A percentile compares a stretch with the other conserved stretches of the same genome.
Conservation (phyloP, 2,329 filamentous ascomycete genomes). For the Microascus cirrosus region DNA sequence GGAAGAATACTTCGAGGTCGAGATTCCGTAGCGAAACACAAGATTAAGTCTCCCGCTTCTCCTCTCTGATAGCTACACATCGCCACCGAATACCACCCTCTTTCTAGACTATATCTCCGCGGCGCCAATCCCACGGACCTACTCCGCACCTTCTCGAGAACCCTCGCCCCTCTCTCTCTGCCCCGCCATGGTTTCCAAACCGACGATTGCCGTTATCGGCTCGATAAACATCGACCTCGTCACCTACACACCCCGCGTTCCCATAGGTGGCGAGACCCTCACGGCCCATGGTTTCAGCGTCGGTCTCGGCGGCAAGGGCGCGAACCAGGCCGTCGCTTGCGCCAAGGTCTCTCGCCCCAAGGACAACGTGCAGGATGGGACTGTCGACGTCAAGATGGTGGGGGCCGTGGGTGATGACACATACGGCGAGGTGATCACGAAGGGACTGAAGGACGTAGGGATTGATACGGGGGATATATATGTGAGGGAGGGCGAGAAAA, state of each 20-base stretch:
- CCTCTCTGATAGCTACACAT: no score
- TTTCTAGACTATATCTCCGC: no score
- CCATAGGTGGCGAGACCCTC: constrained; percentile 76
- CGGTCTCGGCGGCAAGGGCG: constrained; percentile 84
- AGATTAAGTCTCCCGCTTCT: no score
- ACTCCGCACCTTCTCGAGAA: no score
- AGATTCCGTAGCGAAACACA: no score
- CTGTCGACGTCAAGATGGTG: constrained; percentile 51
- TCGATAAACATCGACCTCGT: constrained; percentile 94
- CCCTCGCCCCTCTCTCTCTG: background rate
- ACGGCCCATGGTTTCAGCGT: constrained; percentile 62
- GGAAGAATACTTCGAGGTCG: no score
- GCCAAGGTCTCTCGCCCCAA: constrained; percentile 61
- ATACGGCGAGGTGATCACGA: constrained; percentile 50
- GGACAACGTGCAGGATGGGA: constrained; percentile 18
- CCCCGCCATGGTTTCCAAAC: constrained; percentile 1
- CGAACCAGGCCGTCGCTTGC: constrained; percentile 88
- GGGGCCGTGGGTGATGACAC: constrained; percentile 62
- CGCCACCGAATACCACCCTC: no score
- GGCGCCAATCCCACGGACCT: no score
- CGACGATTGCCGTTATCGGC: constrained; percentile 34
- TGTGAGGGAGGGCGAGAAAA: constrained; percentile 33
- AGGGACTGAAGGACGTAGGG: constrained; percentile 47
- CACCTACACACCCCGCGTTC: constrained; percentile 74
- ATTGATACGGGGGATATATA: constrained; percentile 47